A percentile compares a stretch with the other conserved stretches of the same genome.
Evolutionary conservation across 345 rosid species (phyloP).

Genomic region (Eucalyptus pumila): DNA sequence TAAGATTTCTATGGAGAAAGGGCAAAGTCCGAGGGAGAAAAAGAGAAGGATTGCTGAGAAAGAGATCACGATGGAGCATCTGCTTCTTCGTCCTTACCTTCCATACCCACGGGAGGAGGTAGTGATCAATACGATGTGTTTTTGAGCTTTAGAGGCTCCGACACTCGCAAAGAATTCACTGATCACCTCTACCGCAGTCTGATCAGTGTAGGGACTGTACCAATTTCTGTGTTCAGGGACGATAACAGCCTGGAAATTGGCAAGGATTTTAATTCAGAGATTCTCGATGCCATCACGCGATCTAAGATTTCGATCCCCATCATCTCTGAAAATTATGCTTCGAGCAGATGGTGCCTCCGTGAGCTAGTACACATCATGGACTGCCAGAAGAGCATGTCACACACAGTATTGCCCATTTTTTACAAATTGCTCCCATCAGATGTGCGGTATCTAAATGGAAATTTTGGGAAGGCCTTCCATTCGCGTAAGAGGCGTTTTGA

Average conservation of each 20-base stretch:
- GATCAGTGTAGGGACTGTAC: fast-evolving
- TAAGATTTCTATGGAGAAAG: background rate
- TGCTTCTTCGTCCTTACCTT: background rate
- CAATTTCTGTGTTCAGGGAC: background rate
- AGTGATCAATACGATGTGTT: background rate
- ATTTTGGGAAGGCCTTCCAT: background rate
- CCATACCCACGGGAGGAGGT: fast-evolving
- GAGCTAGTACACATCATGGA: background rate
- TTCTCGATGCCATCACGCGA: background rate
- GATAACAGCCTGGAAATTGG: background rate
- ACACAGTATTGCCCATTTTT: background rate
- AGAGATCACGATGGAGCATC: background rate
- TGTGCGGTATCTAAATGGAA: background rate
- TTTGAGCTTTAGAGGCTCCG: background rate
- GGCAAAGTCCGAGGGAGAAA: background rate
- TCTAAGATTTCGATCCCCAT: background rate
- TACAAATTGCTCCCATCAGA: background rate
- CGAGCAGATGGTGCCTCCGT: background rate
- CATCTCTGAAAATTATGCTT: background rate
- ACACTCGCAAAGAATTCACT: background rate
- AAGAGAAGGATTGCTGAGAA: background rate
- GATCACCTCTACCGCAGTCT: background rate
- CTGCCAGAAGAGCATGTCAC: fast-evolving
- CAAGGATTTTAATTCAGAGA: background rate
- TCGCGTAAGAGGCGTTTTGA: background rate